phyloP scores from a whole-genome alignment of 106 monocot species.

The Dendrobium huoshanense region DNA sequence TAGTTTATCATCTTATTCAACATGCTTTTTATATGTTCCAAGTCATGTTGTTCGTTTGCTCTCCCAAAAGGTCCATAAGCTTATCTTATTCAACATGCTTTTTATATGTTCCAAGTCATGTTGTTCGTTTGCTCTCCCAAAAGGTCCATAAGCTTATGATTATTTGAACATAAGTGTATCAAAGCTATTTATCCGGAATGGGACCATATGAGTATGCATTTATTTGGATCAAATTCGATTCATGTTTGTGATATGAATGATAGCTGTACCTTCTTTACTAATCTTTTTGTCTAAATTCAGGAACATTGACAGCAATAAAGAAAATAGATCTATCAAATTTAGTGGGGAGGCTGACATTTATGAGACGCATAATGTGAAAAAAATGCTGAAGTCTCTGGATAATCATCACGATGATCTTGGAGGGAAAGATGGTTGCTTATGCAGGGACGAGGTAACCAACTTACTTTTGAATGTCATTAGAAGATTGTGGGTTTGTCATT shows the following conservation, averaged over 20 bases:
- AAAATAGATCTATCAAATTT: not conserved
- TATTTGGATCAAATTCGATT: not conserved
- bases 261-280: not conserved
- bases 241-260: slow-evolving; percentile 2
- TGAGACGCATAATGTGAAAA: not conserved
- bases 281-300: not conserved
- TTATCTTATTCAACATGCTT: not conserved
- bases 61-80: not conserved
- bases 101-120: not conserved
- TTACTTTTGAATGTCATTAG: slow-evolving; percentile 2
- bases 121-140: not conserved
- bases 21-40: not conserved
- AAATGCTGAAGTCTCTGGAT: not conserved
- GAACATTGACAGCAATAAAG: not conserved
- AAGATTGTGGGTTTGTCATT: not conserved
- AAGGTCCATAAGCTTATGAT: not conserved
- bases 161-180: not conserved
- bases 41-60: not conserved
- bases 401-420: not conserved
- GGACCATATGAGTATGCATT: not conserved
- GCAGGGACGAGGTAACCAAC: slow-evolving; percentile 5
- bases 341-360: slow-evolving; percentile 4
- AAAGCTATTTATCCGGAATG: not conserved
- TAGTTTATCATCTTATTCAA: not conserved
- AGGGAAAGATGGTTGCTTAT: not conserved